Conservation (phyloP, 2,329 filamentous ascomycete genomes). For the Clonostachys sp. region DNA sequence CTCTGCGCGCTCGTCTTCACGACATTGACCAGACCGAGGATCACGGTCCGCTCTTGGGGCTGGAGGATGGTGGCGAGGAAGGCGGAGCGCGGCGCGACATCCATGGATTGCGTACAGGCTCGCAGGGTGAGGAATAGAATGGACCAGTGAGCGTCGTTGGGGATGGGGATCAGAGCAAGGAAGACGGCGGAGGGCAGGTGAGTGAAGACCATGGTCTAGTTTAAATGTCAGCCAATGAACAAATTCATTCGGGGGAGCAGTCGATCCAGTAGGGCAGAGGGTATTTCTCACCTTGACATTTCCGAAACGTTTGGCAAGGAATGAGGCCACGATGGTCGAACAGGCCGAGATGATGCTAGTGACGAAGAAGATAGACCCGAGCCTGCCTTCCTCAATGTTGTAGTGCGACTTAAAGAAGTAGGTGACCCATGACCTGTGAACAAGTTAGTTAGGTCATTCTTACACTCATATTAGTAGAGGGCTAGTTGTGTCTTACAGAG, state of each 20-base stretch:
- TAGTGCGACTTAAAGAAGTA: slow-evolving; percentile 49
- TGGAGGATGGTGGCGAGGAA: slow-evolving; percentile 64
- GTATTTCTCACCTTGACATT: slow-evolving; percentile 39
- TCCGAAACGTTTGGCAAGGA: slow-evolving; percentile 49
- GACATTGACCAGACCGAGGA: slow-evolving; percentile 67
- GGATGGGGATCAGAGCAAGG: slow-evolving; percentile 57
- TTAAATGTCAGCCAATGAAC: background rate
- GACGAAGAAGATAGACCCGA: slow-evolving; percentile 51
- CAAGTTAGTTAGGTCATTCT: slow-evolving; percentile 17
- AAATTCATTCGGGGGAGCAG: too few species aligned
- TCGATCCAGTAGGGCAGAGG: too few species aligned
- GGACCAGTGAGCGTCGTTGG: slow-evolving; percentile 31
- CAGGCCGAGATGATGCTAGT: slow-evolving; percentile 45
- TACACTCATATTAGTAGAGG: background rate
- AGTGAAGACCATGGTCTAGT: slow-evolving; percentile 69
- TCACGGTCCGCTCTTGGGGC: slow-evolving; percentile 62
- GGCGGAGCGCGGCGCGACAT: slow-evolving; percentile 63
- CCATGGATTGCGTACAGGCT: slow-evolving; percentile 62
- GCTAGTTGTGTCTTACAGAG: slow-evolving; percentile 37
- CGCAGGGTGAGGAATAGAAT: slow-evolving; percentile 54
- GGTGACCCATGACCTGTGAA: slow-evolving; percentile 52
- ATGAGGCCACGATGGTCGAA: slow-evolving; percentile 48
- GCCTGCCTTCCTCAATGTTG: slow-evolving; percentile 37
- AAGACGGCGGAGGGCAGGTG: slow-evolving; percentile 66
- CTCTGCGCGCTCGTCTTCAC: slow-evolving; percentile 63